Percentiles rank a stretch among this genome's conserved stretches.
Evolutionary conservation across 202 grass and related monocot genomes (phyloP).

Genomic region (Schoenoplectus tabernaemontani): DNA sequence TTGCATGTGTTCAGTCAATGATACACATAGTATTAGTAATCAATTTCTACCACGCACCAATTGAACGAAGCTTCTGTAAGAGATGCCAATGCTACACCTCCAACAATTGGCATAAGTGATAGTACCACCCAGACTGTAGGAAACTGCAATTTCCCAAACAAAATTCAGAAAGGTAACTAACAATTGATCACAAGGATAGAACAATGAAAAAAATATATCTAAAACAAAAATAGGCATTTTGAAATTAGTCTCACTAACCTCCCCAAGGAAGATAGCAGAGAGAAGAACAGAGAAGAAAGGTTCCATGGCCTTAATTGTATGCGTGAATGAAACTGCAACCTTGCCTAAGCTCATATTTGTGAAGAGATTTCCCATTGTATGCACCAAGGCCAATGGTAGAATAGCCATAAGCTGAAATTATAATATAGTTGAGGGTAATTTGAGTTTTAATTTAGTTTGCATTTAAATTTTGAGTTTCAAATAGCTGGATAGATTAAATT

Average conservation of each 20-base stretch:
- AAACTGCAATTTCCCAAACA: conserved; percentile 34
- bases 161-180: conserved; percentile 4
- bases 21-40: background rate
- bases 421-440: conserved; percentile 16
- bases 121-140: conserved; percentile 67
- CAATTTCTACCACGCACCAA: conserved; percentile 35
- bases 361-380: conserved; percentile 97
- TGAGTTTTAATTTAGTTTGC: background rate
- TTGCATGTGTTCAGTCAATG: background rate
- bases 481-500: conserved; percentile 16
- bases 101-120: conserved; percentile 82
- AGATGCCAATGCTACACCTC: conserved; percentile 86
- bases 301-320: conserved; percentile 94
- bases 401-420: conserved; percentile 65
- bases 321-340: conserved; percentile 93
- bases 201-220: background rate
- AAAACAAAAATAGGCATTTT: conserved; percentile 1
- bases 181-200: background rate
- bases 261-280: conserved; percentile 78
- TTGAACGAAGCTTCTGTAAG: conserved; percentile 95
- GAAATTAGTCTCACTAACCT: conserved; percentile 36
- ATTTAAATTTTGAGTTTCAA: background rate
- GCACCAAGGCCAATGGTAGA: conserved; percentile 71
- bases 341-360: conserved; percentile 94
- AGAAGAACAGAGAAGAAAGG: conserved; percentile 93